These are phyloP conservation scores for Yarrowia sp. DNA, from an alignment of 805 yeast species.

Conservation along the genomic window DNA sequence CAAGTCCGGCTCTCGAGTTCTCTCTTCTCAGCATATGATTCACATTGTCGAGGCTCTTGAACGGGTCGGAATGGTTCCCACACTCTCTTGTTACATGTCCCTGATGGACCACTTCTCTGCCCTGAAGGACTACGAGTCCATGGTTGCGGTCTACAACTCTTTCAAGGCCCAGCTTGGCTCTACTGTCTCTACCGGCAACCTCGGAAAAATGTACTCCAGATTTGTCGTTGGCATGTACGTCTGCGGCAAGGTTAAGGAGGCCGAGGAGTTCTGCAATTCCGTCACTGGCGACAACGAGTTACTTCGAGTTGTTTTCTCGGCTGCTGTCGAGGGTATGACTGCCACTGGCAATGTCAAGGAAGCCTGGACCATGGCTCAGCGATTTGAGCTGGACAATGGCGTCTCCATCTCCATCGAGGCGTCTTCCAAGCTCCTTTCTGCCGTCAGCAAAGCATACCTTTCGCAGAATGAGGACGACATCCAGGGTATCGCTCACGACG, in stretches of 20 bases:
- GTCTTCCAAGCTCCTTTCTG: conserved; percentile 10
- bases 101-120: conserved; percentile 32
- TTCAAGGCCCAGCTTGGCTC: conserved; percentile 4
- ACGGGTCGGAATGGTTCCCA: conserved; percentile 4
- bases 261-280: conserved; percentile 23
- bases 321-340: conserved; percentile 17
- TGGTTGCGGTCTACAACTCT: conserved; percentile 22
- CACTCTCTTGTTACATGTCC: conserved; percentile 30
- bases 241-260: neutral
- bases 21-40: conserved; percentile 20
- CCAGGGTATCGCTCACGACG: neutral
- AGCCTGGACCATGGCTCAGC: conserved; percentile 29
- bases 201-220: conserved; percentile 24
- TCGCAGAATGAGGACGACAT: neutral
- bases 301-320: conserved; percentile 1
- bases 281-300: conserved; percentile 15
- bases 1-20: conserved; percentile 1
- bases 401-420: conserved; percentile 9
- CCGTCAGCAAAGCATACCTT: neutral
- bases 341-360: neutral
- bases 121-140: conserved; percentile 13
- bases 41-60: conserved; percentile 7
- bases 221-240: conserved; percentile 16
- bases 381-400: conserved; percentile 14
- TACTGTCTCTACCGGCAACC: conserved; percentile 2